phyloP scores from a whole-genome alignment of 1,284 basidiomycete species.

The Cryptococcus sp. region DNA sequence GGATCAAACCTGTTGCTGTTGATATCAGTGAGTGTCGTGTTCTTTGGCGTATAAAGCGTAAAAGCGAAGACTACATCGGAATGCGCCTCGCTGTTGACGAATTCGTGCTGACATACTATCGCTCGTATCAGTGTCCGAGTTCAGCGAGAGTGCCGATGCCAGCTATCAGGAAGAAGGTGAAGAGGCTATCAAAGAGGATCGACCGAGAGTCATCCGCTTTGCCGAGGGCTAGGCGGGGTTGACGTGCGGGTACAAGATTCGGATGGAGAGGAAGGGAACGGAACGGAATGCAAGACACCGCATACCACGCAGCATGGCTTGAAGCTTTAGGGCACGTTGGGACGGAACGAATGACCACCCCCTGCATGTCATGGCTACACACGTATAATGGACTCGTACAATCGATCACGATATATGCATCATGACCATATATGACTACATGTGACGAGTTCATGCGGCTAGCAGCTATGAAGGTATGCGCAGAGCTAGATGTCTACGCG shows the following conservation, averaged over 20 bases:
- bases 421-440: no score
- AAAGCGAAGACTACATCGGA: neutral
- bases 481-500: no score
- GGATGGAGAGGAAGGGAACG: neutral
- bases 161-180: slow-evolving; percentile 23
- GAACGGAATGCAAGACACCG: no score
- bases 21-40: slow-evolving; percentile 31
- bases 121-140: slow-evolving; percentile 32
- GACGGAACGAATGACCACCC: no score
- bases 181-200: slow-evolving; percentile 37
- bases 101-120: neutral
- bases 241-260: neutral
- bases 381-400: no score
- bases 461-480: no score
- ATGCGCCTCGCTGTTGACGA: neutral
- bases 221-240: slow-evolving; percentile 43
- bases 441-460: no score
- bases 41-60: neutral
- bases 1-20: slow-evolving; percentile 17
- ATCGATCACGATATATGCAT: no score
- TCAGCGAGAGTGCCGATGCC: slow-evolving; percentile 24
- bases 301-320: no score
- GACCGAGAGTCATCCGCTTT: slow-evolving; percentile 41
- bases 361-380: no score
- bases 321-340: no score